These are phyloP conservation scores for Austroboletus rostrupii DNA, from an alignment of 1,284 basidiomycete genomes.

Conservation along the genomic window DNA sequence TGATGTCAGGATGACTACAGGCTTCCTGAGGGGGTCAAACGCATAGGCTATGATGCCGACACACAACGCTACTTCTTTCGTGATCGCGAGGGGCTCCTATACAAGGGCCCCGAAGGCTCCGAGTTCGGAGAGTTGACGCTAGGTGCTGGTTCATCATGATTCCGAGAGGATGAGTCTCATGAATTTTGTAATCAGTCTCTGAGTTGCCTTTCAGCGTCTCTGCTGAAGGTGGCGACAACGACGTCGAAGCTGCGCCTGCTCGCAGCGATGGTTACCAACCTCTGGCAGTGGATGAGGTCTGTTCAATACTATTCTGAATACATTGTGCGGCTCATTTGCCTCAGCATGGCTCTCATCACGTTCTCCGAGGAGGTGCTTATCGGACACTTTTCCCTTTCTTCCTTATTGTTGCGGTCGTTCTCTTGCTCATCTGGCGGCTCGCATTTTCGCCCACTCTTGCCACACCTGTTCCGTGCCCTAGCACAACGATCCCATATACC, in stretches of 20 bases:
- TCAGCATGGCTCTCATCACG: slow-evolving; percentile 33
- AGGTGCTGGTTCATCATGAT: slow-evolving; percentile 32
- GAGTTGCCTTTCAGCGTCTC: slow-evolving; percentile 20
- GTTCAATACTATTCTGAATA: slow-evolving; percentile 20
- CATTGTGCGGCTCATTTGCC: slow-evolving; percentile 11
- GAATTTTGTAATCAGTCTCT: slow-evolving; percentile 18
- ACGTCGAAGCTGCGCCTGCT: slow-evolving; percentile 53
- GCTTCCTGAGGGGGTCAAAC: slow-evolving; percentile 57
- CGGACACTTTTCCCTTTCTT: slow-evolving; percentile 70
- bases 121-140: slow-evolving; percentile 52
- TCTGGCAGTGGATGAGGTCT: slow-evolving; percentile 50
- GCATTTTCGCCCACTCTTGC: slow-evolving; percentile 43
- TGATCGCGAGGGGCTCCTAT: slow-evolving; percentile 44
- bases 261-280: slow-evolving; percentile 54
- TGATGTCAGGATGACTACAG: slow-evolving; percentile 50
- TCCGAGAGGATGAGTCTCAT: background rate
- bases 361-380: slow-evolving; percentile 42
- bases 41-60: slow-evolving; percentile 62
- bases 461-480: slow-evolving; percentile 42
- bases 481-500: slow-evolving; percentile 44
- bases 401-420: slow-evolving; percentile 59
- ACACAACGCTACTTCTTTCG: slow-evolving; percentile 52
- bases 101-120: slow-evolving; percentile 49
- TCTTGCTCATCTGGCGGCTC: slow-evolving; percentile 65
- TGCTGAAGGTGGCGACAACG: slow-evolving; percentile 32